These are phyloP conservation scores for Acacia acuminata DNA, from an alignment of 306 rosid species.

Conservation along the genomic window DNA sequence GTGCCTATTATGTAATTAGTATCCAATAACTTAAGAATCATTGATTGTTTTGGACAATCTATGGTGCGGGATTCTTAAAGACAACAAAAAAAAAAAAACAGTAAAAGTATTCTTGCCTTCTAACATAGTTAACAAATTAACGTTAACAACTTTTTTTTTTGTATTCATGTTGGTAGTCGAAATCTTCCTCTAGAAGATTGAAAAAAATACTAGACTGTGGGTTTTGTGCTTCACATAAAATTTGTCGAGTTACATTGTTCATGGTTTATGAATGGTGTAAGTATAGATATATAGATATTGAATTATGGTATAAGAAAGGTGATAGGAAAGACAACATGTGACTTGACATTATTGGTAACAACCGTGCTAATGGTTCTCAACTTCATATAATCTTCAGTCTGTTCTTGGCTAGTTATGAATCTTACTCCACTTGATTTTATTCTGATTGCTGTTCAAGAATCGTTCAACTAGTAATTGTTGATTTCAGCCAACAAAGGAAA, in stretches of 20 bases:
- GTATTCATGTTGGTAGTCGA: neutral
- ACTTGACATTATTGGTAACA: neutral
- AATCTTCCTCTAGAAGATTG: neutral
- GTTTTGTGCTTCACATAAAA: neutral
- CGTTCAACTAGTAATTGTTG: neutral
- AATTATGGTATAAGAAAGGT: conserved; percentile 4
- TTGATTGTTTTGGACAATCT: neutral
- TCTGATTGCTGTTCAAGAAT: neutral
- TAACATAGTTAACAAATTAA: neutral
- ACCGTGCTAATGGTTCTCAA: neutral
- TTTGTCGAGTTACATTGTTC: neutral
- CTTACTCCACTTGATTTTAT: conserved; percentile 4
- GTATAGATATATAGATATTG: neutral
- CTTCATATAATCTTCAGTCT: neutral
- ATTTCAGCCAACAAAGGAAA: conserved; percentile 5
- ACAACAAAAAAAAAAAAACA: no score
- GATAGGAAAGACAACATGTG: neutral
- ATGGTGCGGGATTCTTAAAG: neutral
- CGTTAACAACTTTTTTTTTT: neutral
- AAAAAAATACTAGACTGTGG: neutral
- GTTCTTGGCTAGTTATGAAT: neutral
- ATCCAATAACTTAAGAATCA: neutral
- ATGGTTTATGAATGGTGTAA: neutral
- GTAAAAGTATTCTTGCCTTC: neutral
- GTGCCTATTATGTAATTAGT: neutral